Evolutionary conservation across 2,329 filamentous ascomycete species (phyloP).

Genomic region (Hymenoscyphus repandus): DNA sequence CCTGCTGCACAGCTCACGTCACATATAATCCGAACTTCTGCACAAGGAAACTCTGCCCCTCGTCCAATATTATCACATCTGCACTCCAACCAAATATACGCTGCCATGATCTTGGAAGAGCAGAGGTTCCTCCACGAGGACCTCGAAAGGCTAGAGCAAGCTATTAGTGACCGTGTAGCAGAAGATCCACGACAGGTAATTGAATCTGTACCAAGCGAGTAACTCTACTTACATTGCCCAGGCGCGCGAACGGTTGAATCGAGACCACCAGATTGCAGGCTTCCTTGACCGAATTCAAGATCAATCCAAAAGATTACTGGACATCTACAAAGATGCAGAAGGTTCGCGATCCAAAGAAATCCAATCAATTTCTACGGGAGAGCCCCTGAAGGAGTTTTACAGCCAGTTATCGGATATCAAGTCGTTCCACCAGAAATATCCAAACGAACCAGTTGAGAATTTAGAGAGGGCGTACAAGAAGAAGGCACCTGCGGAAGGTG

Average conservation of each 20-base stretch:
- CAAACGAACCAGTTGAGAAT: constrained; percentile 92
- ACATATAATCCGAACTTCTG: background rate
- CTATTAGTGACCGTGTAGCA: constrained; percentile 79
- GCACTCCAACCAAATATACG: background rate
- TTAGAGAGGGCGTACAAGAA: constrained; percentile 86
- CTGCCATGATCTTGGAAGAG: constrained; percentile 78
- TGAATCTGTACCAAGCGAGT: background rate
- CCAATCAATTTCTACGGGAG: constrained; percentile 75
- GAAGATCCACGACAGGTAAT: constrained; percentile 85
- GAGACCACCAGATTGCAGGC: constrained; percentile 86
- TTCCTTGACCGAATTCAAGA: constrained; percentile 83
- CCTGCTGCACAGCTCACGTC: background rate
- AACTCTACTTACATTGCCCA: constrained; percentile 32
- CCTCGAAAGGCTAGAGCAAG: constrained; percentile 90
- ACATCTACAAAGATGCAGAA: constrained; percentile 77
- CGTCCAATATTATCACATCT: background rate
- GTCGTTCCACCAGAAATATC: constrained; percentile 83
- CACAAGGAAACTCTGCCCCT: background rate
- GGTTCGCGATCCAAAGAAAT: constrained; percentile 72
- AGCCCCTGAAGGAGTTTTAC: constrained; percentile 89
- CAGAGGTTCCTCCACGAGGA: constrained; percentile 94
- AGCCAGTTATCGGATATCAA: constrained; percentile 76
- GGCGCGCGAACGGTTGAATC: constrained; percentile 82
- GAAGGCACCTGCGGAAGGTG: constrained; percentile 58
- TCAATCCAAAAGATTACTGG: constrained; percentile 74